Percentiles rank a stretch among this genome's conserved stretches.
These are phyloP conservation scores for Curvularia sp. DNA, from an alignment of 2,329 filamentous ascomycete species.

Conservation along the genomic window DNA sequence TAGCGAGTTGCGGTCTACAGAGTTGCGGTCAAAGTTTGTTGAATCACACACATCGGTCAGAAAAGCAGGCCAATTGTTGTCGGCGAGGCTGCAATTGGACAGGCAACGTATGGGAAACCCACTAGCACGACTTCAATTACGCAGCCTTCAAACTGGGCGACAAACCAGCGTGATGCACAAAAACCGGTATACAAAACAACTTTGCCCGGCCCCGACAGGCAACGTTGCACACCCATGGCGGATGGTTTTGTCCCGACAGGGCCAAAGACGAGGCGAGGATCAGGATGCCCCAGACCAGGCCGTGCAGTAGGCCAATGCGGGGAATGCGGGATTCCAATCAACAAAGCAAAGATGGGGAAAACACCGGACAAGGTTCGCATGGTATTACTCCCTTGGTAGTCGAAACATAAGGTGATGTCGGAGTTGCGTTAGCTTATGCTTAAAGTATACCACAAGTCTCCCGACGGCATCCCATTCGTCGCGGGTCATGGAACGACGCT, in stretches of 20 bases:
- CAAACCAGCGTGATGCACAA: conserved; percentile 11
- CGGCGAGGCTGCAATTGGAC: conserved; percentile 8
- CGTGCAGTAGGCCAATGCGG: conserved; percentile 18
- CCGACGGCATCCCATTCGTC: conserved; percentile 33
- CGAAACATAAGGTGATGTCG: conserved; percentile 14
- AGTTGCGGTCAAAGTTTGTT: conserved; percentile 20
- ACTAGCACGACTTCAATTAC: neutral
- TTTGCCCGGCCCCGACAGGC: conserved; percentile 5
- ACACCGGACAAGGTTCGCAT: conserved; percentile 19
- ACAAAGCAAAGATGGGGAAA: conserved; percentile 12
- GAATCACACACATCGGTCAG: conserved; percentile 17
- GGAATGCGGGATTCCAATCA: conserved; percentile 22
- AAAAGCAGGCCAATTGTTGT: conserved; percentile 1
- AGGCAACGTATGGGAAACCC: neutral
- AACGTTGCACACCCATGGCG: conserved; percentile 15
- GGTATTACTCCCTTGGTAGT: conserved; percentile 10
- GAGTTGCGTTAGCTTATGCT: conserved; percentile 17
- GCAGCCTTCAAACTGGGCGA: conserved; percentile 5
- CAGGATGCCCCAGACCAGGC: conserved; percentile 32
- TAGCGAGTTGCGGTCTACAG: neutral
- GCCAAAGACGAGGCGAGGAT: conserved; percentile 27
- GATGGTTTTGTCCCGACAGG: conserved; percentile 25
- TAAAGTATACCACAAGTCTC: conserved; percentile 18
- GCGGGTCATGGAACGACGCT: conserved; percentile 19
- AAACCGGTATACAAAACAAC: neutral